phyloP scores from a whole-genome alignment of 768 basidiomycete species.

The Naganishia vishniacii region DNA sequence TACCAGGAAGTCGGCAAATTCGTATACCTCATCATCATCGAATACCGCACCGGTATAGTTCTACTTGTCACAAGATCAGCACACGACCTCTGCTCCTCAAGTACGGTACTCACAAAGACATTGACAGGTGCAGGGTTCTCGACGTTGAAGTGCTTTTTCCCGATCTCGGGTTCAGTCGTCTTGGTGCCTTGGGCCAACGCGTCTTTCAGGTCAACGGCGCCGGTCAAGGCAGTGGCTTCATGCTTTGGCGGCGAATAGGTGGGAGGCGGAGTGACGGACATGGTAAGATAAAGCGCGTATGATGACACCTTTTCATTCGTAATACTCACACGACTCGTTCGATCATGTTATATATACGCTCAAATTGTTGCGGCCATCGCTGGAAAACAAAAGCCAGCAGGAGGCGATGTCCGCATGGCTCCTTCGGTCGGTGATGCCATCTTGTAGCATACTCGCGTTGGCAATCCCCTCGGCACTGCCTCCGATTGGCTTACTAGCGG shows the following conservation, averaged over 20 bases:
- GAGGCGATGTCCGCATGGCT: too few relatives aligned
- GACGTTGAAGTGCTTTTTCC: constrained; percentile 16
- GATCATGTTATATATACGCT: too few relatives aligned
- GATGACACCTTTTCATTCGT: too few relatives aligned
- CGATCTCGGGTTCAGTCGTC: not conserved
- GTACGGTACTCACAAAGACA: constrained; percentile 23
- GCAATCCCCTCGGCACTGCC: too few relatives aligned
- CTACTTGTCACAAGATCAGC: not conserved
- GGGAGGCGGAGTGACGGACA: constrained; percentile 29
- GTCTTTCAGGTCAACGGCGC: constrained; percentile 12
- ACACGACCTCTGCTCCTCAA: not conserved
- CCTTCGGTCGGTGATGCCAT: too few relatives aligned
- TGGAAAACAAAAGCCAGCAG: too few relatives aligned
- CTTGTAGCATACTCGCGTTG: too few relatives aligned
- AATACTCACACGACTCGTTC: too few relatives aligned
- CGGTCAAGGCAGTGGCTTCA: not conserved
- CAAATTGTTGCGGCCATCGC: too few relatives aligned
- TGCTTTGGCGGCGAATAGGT: constrained; percentile 19
- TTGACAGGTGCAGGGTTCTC: constrained; percentile 26
- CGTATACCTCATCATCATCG: constrained; percentile 27
- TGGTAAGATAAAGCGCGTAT: too few relatives aligned
- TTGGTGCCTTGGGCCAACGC: constrained; percentile 11
- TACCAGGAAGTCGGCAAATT: constrained; percentile 24
- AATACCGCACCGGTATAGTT: constrained; percentile 29
- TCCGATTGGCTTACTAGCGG: too few relatives aligned